Percentiles rank a stretch among this genome's conserved stretches.
Evolutionary conservation across 371 early-diverging fungal species (phyloP).

Genomic region (Mucor saturninus): DNA sequence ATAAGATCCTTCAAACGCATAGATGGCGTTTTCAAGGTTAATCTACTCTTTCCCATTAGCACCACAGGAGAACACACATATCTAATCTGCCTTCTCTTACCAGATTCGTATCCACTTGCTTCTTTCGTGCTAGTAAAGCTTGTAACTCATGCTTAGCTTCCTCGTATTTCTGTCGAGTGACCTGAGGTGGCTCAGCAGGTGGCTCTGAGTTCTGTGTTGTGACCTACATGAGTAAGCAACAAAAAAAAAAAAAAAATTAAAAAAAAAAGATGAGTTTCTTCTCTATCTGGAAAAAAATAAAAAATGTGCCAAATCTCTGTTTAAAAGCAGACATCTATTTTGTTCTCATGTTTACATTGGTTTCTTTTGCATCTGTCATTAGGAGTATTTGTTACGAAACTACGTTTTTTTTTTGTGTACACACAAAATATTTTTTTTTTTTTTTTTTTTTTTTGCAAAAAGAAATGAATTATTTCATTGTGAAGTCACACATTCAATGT

Average conservation of each 20-base stretch:
- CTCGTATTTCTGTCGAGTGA: constrained; percentile 63
- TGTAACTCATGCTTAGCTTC: constrained; percentile 65
- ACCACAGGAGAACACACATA: too few relatives aligned
- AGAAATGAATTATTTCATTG: not conserved
- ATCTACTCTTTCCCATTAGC: constrained; percentile 18
- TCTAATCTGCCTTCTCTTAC: constrained; percentile 29
- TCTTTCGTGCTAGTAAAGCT: constrained; percentile 62
- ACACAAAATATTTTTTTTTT: not conserved
- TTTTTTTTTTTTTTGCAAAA: not conserved
- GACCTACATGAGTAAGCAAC: not conserved
- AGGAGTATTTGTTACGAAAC: too few relatives aligned
- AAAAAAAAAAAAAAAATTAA: not conserved
- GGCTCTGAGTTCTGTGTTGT: constrained; percentile 18
- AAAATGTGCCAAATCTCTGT: too few relatives aligned
- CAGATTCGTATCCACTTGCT: constrained; percentile 65
- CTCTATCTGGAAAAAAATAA: not conserved
- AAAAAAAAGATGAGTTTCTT: not conserved
- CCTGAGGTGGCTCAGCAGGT: constrained; percentile 44
- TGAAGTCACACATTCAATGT: not conserved
- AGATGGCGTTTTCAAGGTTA: constrained; percentile 76
- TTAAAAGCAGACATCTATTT: too few relatives aligned
- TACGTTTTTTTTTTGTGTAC: too few relatives aligned
- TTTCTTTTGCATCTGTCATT: constrained; percentile 19
- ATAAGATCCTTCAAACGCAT: constrained; percentile 81
- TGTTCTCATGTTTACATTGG: not conserved